Evolutionary conservation across 2,329 filamentous ascomycete species (phyloP), one percentile per base, ranked within the genome.

Genomic region (Colletotrichum siamense): DNA sequence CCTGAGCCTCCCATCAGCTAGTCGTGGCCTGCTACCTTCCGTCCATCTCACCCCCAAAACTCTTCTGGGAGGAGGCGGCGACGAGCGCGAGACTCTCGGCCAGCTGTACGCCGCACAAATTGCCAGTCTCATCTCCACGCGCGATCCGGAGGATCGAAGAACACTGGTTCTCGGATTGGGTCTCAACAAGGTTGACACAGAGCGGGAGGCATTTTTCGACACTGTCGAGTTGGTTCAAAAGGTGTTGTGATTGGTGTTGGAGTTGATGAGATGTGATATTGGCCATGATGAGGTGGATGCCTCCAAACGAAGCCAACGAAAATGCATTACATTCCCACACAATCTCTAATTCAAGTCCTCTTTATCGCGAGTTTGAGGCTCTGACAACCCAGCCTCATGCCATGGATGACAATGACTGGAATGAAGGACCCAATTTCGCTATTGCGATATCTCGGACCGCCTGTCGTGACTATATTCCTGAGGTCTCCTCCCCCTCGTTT

Each of bases 51-150:
- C 95, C 0, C 95, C 97, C 2, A 96, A 93, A 49, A 98, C 96
- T 0, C 87, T 99, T 4, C 89, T 99, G 1, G 97, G 97, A 4
- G 96, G 94, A 12, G 95, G 96, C 62, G 92, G 94, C 36, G 90
- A 94, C 69, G 93, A 95, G 63, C 91, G 96, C 59, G 96, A 98
- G 82, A 95, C 94, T 0, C 85, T 98, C 7, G 96, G 95, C 2
- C 96, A 98, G 83, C 91, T 98, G 3, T 94, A 98, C 81, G 96
- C 96, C 4, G 95, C 95, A 59, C 96, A 98, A 81, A 94, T 99
- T 79, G 97, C 94, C 7, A 98, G 93, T 81, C 91, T 94, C 52
- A 91, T 99, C 75, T 89, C 93, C 22, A 91, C 94, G 76, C 93
- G 93, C 78, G 90, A 94, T 69, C 92, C 95, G 2, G 88, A 92